phyloP scores from a whole-genome alignment of 148 eudicot genomes.

The Fagopyrum tataricum region DNA sequence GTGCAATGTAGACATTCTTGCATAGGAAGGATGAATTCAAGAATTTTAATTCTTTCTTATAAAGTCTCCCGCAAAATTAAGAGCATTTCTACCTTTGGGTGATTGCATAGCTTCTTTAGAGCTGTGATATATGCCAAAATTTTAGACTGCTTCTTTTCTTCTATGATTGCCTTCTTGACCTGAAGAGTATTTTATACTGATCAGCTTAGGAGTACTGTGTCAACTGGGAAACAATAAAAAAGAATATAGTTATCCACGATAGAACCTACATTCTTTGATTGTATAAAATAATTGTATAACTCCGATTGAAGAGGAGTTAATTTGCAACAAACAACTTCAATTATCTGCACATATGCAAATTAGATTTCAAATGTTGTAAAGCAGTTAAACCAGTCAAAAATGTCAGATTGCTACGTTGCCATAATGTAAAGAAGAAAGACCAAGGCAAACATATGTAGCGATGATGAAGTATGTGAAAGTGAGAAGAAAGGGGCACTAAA shows the following conservation, averaged over 20 bases:
- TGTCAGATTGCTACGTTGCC: neutral
- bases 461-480: neutral
- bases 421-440: neutral
- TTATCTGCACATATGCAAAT: constrained; percentile 49
- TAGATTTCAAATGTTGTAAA: neutral
- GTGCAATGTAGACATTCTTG: neutral
- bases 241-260: constrained; percentile 9
- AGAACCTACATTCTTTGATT: constrained; percentile 77
- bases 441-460: neutral
- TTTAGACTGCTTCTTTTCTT: constrained; percentile 68
- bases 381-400: neutral
- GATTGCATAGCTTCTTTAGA: constrained; percentile 98
- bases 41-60: neutral
- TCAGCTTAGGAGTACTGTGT: neutral
- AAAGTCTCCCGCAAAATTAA: neutral
- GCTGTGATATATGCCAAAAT: constrained; percentile 94
- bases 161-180: constrained; percentile 76
- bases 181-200: constrained; percentile 22
- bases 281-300: constrained; percentile 78
- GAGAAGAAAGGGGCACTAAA: neutral
- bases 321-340: constrained; percentile 98
- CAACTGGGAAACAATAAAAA: neutral
- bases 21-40: neutral
- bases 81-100: constrained; percentile 70
- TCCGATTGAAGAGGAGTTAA: constrained; percentile 75